Base-by-base conservation (phyloP, 768 basidiomycete species). In the Gymnopilus dilepis region DNA sequence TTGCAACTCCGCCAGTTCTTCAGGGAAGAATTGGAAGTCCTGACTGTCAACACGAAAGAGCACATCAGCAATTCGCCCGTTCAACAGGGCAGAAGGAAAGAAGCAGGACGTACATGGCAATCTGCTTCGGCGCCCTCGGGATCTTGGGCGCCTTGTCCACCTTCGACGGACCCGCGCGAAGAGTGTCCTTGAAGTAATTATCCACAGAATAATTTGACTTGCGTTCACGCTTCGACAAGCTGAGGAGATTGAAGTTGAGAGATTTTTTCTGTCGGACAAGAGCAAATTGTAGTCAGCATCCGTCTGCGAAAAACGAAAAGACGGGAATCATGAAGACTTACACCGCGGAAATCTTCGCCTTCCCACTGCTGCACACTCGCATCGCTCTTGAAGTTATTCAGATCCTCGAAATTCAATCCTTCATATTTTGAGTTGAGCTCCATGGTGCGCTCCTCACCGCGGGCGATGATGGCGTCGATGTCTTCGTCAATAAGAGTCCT, bases 11-110 rank as follows among this genome's bases (percentile, higher is more conserved):
- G 87, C 82, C 11, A 99, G 75, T 55, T 89, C 82, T 0, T 88
- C 85, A 6, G 95, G 91, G 79, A 93, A 98, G 82, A 99, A 99
- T 70, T 99, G 97, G 83, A 95, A 97, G 73, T 97, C 97, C 75
- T 95, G 91, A 65, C 93, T 95, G 68, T 24, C 58, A 19, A 47
- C 31, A 2, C 19, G 37, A 42, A 13, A 17, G 13, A 21, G 38
- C 58, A 28, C 56, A 37, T 55, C 37, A 67, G 43, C 7, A 33
- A 42, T 5, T 15, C 22, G 11, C 15, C 12, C 11, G 11, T 13
- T n/a, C 21, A 6, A 54, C 62, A 38, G 56, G 61, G n/a, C 7
- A 37, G 45, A 61, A 24, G 9, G 22, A 64, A 45, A 8, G 3
- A 2, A 38, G 47, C 59, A n/a, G 3, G 43, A 80, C 91, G 61